These are phyloP conservation scores for Boletus eberwhitei DNA, from an alignment of 768 basidiomycete genomes.

Conservation along the genomic window DNA sequence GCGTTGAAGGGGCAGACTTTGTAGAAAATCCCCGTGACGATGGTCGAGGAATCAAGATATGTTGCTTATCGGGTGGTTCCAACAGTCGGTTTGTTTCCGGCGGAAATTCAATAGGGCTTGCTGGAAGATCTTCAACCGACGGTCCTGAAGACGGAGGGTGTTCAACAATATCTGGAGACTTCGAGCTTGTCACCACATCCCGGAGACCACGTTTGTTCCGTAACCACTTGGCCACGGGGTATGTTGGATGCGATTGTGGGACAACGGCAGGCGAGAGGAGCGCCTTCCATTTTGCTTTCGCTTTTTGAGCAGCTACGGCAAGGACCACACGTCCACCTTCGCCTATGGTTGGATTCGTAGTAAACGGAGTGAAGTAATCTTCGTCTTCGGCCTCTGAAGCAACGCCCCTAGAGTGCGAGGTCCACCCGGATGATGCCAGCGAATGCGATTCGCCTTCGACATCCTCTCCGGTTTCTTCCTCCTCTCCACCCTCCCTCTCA, in stretches of 20 bases:
- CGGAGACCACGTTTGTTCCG: constrained; percentile 22
- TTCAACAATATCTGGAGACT: constrained; percentile 26
- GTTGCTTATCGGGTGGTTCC: constrained; percentile 20
- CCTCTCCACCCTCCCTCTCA: constrained; percentile 35
- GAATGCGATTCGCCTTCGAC: constrained; percentile 49
- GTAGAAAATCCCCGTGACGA: constrained; percentile 29
- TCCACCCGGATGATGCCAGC: constrained; percentile 51
- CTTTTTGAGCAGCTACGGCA: constrained; percentile 46
- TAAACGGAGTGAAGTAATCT: constrained; percentile 33
- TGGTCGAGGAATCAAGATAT: constrained; percentile 21
- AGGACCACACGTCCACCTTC: constrained; percentile 39
- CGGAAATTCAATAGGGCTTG: constrained; percentile 17
- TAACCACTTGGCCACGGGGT: constrained; percentile 30
- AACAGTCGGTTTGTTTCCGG: constrained; percentile 12
- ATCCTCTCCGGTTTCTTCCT: constrained; percentile 39
- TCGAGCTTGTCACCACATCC: constrained; percentile 10
- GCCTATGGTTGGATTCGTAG: constrained; percentile 25
- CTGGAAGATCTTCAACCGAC: constrained; percentile 25
- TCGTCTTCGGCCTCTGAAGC: constrained; percentile 41
- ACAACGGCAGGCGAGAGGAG: constrained; percentile 37
- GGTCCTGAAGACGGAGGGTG: constrained; percentile 23
- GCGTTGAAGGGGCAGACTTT: constrained; percentile 29
- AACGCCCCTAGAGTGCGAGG: constrained; percentile 37
- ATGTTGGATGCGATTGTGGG: constrained; percentile 30
- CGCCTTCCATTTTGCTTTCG: constrained; percentile 53